phyloP scores from a whole-genome alignment of 768 basidiomycete species.

The Boletellus ananas region DNA sequence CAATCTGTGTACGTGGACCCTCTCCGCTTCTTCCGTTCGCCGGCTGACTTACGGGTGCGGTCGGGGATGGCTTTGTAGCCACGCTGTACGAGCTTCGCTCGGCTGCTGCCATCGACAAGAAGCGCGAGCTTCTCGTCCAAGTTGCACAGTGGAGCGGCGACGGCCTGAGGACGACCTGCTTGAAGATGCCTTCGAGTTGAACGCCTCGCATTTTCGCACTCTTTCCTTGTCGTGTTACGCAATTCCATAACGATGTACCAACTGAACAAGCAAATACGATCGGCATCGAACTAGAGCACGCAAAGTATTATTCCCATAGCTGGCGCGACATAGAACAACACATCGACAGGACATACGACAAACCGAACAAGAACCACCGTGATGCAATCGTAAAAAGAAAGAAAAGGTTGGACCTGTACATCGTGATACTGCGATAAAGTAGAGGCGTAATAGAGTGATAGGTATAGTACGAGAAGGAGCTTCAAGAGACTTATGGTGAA shows the following conservation, averaged over 20 bases:
- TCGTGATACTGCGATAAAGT: constrained; percentile 9
- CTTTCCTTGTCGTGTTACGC: too few relatives aligned
- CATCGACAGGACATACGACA: constrained; percentile 12
- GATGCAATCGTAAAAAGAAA: background rate
- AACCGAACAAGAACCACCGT: constrained; percentile 14
- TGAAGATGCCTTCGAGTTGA: constrained; percentile 71
- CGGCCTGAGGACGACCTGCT: constrained; percentile 67
- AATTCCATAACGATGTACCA: background rate
- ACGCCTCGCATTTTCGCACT: background rate
- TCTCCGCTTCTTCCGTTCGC: background rate
- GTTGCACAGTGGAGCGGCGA: constrained; percentile 87
- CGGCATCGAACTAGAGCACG: constrained; percentile 1
- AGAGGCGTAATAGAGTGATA: constrained; percentile 13
- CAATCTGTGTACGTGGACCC: constrained; percentile 62
- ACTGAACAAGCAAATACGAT: background rate
- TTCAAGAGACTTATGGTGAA: background rate
- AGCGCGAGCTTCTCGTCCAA: constrained; percentile 66
- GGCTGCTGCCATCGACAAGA: constrained; percentile 67
- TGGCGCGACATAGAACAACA: constrained; percentile 26
- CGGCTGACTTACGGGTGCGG: background rate
- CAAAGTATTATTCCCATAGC: constrained; percentile 19
- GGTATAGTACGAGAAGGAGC: constrained; percentile 3
- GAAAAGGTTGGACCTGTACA: background rate
- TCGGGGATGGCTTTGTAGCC: constrained; percentile 32
- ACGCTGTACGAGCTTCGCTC: constrained; percentile 83